Evolutionary conservation across 768 basidiomycete genomes (phyloP), one percentile per base, ranked within the genome.

Genomic region (Calocybe cyanea): DNA sequence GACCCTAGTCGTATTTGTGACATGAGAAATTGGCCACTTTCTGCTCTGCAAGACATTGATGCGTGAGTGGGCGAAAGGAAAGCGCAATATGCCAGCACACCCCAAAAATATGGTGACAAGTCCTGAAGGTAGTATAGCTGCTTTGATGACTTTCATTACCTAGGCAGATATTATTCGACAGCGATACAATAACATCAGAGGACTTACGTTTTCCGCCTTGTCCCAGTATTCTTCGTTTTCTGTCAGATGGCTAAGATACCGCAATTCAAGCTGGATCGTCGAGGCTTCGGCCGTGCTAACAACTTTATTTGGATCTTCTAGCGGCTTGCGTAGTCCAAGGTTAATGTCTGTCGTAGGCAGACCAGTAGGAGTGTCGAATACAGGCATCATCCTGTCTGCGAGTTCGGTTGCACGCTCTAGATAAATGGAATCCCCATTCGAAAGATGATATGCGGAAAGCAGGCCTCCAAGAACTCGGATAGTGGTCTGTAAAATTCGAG

Each of bases 391-490:
- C 18, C 94, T 80, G 54, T 92, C 83, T 3, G 81, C 93, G 3
- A 98, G 79, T 42, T 97, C 92, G 11, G 71, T 67, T 0, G 95
- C 91, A 46, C 81, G 81, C 43, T 83, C 73, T 19, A 96, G 77
- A 63, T 80, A 94, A 11, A 95, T 60, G 8, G 67, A 53, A 51
- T 93, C 87, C 38, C 79, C 71, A 2, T 64, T 73, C 2, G 89
- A 84, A n/a, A 96, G 77, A 56, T 92, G 81, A 57, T 92, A 84
- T 0, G 91, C 85, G 1, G 93, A 83, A 10, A 97, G 71, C 2
- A 98, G 78, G 1, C 95, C 95, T 1, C 95, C 95, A 4, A 98
- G 73, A 7, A 96, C 77, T 21, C 93, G 87, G 44, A 94, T 96
- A 0, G 93, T 97, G 1, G 87, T 92, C 92, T 95, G 54, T 6